Evolutionary conservation across 2,329 filamentous ascomycete species (phyloP).

Genomic region (Xylaria sp.): DNA sequence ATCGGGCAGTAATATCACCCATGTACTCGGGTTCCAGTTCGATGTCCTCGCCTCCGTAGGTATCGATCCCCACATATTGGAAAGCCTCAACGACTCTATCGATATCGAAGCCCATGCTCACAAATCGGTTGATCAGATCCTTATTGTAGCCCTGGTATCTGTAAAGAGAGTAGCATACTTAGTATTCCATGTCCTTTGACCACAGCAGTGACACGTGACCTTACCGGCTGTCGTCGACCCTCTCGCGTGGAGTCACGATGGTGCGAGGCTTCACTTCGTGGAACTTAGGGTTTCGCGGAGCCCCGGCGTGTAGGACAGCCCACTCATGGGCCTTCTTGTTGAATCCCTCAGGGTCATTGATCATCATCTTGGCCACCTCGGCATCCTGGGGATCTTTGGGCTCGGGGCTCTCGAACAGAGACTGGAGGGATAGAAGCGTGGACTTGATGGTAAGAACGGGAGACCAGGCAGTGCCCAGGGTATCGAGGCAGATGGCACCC

Average conservation of each 20-base stretch:
- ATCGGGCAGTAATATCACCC: constrained; percentile 79
- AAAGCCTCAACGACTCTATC: constrained; percentile 84
- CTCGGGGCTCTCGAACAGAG: constrained; percentile 87
- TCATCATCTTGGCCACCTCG: constrained; percentile 86
- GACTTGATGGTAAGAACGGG: constrained; percentile 96
- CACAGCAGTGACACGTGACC: constrained; percentile 1
- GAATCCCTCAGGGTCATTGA: constrained; percentile 73
- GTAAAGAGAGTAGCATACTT: constrained; percentile 9
- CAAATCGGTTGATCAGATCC: constrained; percentile 75
- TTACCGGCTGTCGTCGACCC: constrained; percentile 46
- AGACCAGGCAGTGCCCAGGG: constrained; percentile 83
- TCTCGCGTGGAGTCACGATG: constrained; percentile 44
- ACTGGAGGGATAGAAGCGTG: constrained; percentile 85
- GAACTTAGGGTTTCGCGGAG: constrained; percentile 45
- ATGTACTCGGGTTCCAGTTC: constrained; percentile 85
- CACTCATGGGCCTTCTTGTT: constrained; percentile 80
- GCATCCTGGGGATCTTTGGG: constrained; percentile 96
- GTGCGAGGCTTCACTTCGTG: constrained; percentile 24
- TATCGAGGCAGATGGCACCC: constrained; percentile 97
- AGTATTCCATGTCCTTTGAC: constrained; percentile 1
- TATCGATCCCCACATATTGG: constrained; percentile 72
- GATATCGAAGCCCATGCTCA: constrained; percentile 85
- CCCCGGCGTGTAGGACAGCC: constrained; percentile 78
- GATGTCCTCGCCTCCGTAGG: constrained; percentile 72
- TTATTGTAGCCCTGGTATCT: constrained; percentile 88